These are phyloP conservation scores for Hyphodiscus hymeniophilus DNA, from an alignment of 495 filamentous ascomycete species.

Conservation along the genomic window DNA sequence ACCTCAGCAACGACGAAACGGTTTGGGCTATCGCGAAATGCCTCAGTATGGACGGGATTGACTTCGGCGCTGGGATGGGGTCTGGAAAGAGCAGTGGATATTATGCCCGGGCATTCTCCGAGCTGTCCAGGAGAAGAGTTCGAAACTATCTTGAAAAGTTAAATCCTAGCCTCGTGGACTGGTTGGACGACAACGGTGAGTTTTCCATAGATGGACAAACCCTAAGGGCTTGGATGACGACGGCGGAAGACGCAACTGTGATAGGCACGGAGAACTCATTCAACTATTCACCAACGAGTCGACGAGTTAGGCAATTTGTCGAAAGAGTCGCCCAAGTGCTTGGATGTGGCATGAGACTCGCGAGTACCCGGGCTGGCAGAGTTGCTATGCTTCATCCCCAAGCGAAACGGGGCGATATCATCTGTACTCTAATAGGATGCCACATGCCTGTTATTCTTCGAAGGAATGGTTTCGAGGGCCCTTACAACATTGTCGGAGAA, in stretches of 20 bases:
- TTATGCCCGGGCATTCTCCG: background rate
- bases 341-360: slow-evolving; percentile 4
- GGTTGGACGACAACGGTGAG: background rate
- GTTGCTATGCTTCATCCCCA: slow-evolving; percentile 5
- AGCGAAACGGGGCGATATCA: background rate
- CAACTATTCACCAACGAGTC: background rate
- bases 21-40: background rate
- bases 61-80: background rate
- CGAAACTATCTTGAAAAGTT: background rate
- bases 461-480: background rate
- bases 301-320: background rate
- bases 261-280: background rate
- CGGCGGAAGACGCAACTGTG: background rate
- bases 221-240: background rate
- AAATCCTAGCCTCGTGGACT: background rate
- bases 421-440: slow-evolving; percentile 3
- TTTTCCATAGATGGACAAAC: slow-evolving; percentile 1
- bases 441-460: slow-evolving; percentile 6
- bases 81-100: background rate
- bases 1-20: background rate
- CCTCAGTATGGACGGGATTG: background rate
- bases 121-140: background rate
- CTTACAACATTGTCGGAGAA: slow-evolving; percentile 4
- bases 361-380: background rate
- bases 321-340: slow-evolving; percentile 1